These are phyloP conservation scores for Macaranga tanarius DNA, from an alignment of 441 rosid genomes.

Conservation along the genomic window DNA sequence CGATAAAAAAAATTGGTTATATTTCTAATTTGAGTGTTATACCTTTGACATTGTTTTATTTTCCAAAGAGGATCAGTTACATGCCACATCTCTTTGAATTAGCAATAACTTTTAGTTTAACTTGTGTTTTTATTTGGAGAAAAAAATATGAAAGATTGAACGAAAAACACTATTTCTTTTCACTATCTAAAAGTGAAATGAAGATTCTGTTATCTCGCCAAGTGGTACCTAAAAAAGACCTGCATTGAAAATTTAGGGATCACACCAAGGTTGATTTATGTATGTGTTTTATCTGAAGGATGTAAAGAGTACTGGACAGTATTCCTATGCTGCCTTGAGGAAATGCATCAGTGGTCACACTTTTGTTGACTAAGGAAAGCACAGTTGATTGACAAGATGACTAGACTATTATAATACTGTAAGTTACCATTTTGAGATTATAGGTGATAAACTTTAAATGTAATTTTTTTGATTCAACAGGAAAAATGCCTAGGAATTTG, in stretches of 20 bases:
- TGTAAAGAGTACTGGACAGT: neutral
- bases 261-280: neutral
- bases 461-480: neutral
- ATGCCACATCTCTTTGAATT: neutral
- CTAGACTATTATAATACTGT: neutral
- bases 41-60: neutral
- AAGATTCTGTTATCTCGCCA: neutral
- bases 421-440: neutral
- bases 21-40: neutral
- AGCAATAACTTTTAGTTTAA: too few species aligned
- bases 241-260: neutral
- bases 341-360: neutral
- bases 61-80: neutral
- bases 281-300: neutral
- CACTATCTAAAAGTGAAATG: neutral
- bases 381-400: neutral
- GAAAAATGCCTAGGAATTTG: neutral
- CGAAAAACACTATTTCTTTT: neutral
- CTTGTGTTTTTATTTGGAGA: neutral
- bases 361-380: neutral
- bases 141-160: neutral
- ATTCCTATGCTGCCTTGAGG: neutral
- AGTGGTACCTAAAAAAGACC: neutral
- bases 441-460: neutral
- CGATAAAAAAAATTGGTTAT: too few species aligned